A percentile compares a stretch with the other conserved stretches of the same genome.
These are phyloP conservation scores for Debaryomyces nepalensis DNA, from an alignment of 1,139 yeast species.

Conservation along the genomic window DNA sequence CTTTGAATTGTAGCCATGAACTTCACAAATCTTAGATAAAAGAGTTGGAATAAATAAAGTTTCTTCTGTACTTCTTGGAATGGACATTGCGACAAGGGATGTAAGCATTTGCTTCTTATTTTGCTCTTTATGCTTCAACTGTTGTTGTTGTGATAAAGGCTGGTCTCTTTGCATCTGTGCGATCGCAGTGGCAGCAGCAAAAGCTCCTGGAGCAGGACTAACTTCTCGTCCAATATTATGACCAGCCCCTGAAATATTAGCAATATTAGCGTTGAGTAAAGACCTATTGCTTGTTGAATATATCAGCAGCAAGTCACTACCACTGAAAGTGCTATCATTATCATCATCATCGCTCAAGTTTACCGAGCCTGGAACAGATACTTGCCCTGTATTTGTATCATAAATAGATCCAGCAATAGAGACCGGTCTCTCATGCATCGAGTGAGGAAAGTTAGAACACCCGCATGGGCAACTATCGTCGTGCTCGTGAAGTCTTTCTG, in stretches of 20 bases:
- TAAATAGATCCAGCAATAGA: slow-evolving; percentile 64
- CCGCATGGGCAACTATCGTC: slow-evolving; percentile 61
- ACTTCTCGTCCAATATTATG: slow-evolving; percentile 44
- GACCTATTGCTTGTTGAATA: slow-evolving; percentile 18
- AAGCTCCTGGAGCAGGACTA: slow-evolving; percentile 75
- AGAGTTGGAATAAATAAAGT: slow-evolving; percentile 73
- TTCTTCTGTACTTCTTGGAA: slow-evolving; percentile 79
- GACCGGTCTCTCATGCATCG: slow-evolving; percentile 65
- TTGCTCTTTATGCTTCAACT: slow-evolving; percentile 32
- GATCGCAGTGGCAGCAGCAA: slow-evolving; percentile 73
- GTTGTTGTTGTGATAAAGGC: slow-evolving; percentile 25
- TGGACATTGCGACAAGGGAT: slow-evolving; percentile 68
- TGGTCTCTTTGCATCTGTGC: slow-evolving; percentile 54
- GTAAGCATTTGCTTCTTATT: slow-evolving; percentile 60
- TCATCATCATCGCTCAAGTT: slow-evolving; percentile 58
- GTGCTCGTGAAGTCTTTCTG: slow-evolving; percentile 29
- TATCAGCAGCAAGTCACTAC: slow-evolving; percentile 30
- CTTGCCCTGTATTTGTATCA: slow-evolving; percentile 28
- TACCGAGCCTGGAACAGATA: slow-evolving; percentile 40
- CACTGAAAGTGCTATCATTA: slow-evolving; percentile 35
- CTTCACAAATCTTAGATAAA: slow-evolving; percentile 67
- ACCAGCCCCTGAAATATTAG: slow-evolving; percentile 15
- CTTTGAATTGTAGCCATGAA: slow-evolving; percentile 70
- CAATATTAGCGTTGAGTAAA: slow-evolving; percentile 14
- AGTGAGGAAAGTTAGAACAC: slow-evolving; percentile 55